Evolutionary conservation across 75 land plant species (phyloP), one percentile per base, ranked within the genome.

Genomic region (Cupressus sempervirens): DNA sequence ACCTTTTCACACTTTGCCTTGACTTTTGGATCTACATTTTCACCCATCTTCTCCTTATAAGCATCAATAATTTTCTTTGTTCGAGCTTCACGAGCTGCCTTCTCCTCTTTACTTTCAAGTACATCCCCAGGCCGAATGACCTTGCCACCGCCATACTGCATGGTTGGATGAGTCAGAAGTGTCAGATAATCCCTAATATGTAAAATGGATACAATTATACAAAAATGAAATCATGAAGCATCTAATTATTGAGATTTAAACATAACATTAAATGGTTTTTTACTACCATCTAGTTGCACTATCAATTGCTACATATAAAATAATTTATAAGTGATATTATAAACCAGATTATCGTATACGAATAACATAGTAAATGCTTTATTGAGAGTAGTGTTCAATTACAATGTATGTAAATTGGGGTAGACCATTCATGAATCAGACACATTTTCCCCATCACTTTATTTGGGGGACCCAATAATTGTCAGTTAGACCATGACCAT

Each of bases 101-200:
- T 95, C 36, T 91, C 95, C 86, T 96, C 95, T 48, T 83, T 91
- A 35, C 92, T 91, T 87, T 95, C 98, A 85, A 96, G 93, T 58
- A 50, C 89, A n/a, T 95, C 92, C 12, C 98, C 98, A 80, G 98
- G 98, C 7, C 87, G 90, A 70, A 96, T 93, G 16, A 13, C 86
- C 86, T 91, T 90, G 41, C 98, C 98, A 43, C 98, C 98, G 81
- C 98, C 98, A 95, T 88, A 96, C 98, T 96, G 86, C 90, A 46
- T 38, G 68, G 53, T 82, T 46, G 46, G n/a, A 43, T 26, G 13
- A 36, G 85, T 68, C 14, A 35, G 32, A 9, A 20, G 23, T 53
- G 8, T 41, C 20, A 26, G 16, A 38, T 70, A 29, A 76, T 29
- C 34, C 52, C 34, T 35, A 30, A 20, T 29, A 73, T 12, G 45